Evolutionary conservation across 148 eudicot genomes (phyloP), one percentile per base, ranked within the genome.

Genomic region (Vaccinium myrtillus): DNA sequence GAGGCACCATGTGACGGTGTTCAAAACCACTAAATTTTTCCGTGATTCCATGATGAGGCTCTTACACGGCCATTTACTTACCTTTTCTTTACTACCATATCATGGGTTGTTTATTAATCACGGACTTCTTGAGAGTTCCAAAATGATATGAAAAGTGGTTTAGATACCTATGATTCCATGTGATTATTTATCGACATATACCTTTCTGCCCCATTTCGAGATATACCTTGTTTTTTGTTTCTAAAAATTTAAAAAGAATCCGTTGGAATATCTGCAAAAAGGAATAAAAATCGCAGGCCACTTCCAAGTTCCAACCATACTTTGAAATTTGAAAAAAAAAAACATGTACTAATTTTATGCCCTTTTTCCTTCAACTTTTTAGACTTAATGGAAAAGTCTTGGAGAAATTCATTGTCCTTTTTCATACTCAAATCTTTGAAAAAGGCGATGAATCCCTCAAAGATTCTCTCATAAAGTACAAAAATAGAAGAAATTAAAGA

Each of bases 111-210:
- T 75, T 46, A 39, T 27, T 75, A 36, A 14, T 87, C 87, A 85
- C 87, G 87, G 84, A 76, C 81, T 70, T 77, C 89, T 85, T 85
- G 89, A 61, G 74, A 81, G 83, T 81, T 25, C 53, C 75, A 81
- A 81, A 81, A 81, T 48, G 11, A 32, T 46, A 14, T 46, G 8
- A 9, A 61, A 81, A 81, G 46, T 27, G 56, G 39, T 39, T 49
- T 25, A 6, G 70, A 25, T 67, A 67, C 73, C 71, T 43, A 63
- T 80, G 49, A 21, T 49, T 80, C 53, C 71, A 5, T 80, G 82
- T 80, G 82, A 80, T 12, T 25, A 4, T 25, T 61, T 67, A 67
- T 25, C 15, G 16, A 23, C 16, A 12, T 67, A 67, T 27, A 23
- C 25, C 73, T 67, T 67, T 67, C 18, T 65, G 9, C 16, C 9